These are phyloP conservation scores for Suillus sp. DNA, from an alignment of 768 basidiomycete genomes.

Conservation along the genomic window DNA sequence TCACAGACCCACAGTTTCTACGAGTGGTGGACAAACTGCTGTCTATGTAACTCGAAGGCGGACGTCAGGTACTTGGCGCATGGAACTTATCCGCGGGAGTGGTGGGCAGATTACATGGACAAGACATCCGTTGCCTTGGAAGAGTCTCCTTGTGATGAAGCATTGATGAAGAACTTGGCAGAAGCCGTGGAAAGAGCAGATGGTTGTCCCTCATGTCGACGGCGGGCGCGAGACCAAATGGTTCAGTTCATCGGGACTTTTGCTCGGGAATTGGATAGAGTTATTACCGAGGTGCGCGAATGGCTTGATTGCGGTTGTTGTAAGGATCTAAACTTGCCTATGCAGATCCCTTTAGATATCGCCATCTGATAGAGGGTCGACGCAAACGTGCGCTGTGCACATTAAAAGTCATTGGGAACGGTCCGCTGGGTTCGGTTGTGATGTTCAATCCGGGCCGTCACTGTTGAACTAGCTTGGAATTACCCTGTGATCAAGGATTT, in stretches of 20 bases:
- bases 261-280: conserved; percentile 24
- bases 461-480: not conserved
- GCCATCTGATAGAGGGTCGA: not conserved
- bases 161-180: conserved; percentile 18
- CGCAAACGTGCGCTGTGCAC: not conserved
- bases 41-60: conserved; percentile 24
- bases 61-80: conserved; percentile 30
- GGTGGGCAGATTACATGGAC: conserved; percentile 37
- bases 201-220: conserved; percentile 24
- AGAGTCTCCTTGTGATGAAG: conserved; percentile 27
- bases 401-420: not conserved
- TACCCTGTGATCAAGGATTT: not conserved
- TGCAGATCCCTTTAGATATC: not conserved
- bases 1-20: conserved; percentile 27
- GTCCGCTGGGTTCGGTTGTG: not conserved
- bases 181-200: conserved; percentile 23
- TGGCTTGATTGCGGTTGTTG: not conserved
- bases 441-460: not conserved
- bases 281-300: conserved; percentile 23
- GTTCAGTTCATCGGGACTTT: conserved; percentile 28
- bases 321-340: not conserved
- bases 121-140: conserved; percentile 22
- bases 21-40: conserved; percentile 33
- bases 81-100: conserved; percentile 29
- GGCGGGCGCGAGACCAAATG: conserved; percentile 22